These are phyloP conservation scores for Neurospora sp. DNA, from an alignment of 2,329 filamentous ascomycete genomes.

Conservation along the genomic window DNA sequence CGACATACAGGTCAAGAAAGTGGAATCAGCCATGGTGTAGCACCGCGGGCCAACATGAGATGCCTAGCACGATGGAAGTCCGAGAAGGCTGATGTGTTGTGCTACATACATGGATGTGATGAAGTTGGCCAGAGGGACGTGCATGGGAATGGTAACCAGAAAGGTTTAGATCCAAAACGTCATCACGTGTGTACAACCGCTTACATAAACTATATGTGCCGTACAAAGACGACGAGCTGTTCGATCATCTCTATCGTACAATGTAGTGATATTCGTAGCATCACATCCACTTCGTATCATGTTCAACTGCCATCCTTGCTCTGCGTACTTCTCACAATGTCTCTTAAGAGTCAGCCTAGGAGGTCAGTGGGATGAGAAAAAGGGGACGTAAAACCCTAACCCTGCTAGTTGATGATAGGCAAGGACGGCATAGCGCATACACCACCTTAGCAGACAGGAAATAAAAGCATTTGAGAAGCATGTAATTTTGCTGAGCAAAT, in stretches of 20 bases:
- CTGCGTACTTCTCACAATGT: background rate
- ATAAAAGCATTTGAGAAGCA: background rate
- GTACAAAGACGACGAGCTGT: background rate
- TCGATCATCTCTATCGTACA: background rate
- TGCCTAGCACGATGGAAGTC: background rate
- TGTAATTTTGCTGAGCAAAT: background rate
- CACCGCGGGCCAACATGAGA: background rate
- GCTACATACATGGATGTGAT: background rate
- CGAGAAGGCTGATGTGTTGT: background rate
- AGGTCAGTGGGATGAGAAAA: background rate
- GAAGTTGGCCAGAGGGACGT: background rate
- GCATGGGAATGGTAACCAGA: background rate
- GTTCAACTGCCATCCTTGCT: background rate
- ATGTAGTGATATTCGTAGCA: background rate
- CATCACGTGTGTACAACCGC: background rate
- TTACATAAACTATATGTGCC: background rate
- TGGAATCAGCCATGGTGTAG: conserved; percentile 6
- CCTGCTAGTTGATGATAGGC: background rate
- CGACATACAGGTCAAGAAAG: conserved; percentile 39
- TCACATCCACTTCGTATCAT: background rate
- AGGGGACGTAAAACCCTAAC: background rate
- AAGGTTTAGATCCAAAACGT: background rate
- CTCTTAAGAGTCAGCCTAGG: background rate
- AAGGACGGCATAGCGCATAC: background rate
- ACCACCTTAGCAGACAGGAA: background rate